A percentile compares a stretch with the other conserved stretches of the same genome.
Conservation (phyloP, 2,329 filamentous ascomycete genomes). For the Colletotrichum lentis region DNA sequence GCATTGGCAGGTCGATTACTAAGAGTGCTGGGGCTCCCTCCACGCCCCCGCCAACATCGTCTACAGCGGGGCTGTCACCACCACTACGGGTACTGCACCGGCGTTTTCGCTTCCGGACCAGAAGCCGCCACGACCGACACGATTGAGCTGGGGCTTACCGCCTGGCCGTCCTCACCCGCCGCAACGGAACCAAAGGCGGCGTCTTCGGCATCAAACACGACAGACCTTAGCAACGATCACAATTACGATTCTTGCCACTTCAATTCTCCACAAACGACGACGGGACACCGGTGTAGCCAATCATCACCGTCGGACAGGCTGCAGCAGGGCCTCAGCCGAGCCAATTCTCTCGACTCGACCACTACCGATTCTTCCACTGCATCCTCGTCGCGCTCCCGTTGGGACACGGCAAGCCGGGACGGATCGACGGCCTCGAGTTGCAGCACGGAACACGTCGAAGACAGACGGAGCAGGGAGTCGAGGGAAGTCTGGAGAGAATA, state of each 20-base stretch:
- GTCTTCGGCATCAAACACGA: conserved; percentile 1
- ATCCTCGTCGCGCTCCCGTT: conserved; percentile 15
- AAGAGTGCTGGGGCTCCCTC: conserved; percentile 42
- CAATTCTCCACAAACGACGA: neutral
- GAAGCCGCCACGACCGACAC: conserved; percentile 21
- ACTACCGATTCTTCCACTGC: conserved; percentile 19
- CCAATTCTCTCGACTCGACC: conserved; percentile 31
- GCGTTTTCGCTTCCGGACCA: conserved; percentile 17
- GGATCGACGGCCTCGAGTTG: neutral
- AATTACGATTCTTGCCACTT: neutral
- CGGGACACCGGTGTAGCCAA: neutral
- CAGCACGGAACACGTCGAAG: conserved; percentile 38
- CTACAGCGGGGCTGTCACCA: conserved; percentile 25
- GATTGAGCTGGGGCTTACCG: conserved; percentile 25
- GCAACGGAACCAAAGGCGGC: conserved; percentile 12
- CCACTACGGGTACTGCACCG: neutral
- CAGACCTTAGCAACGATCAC: neutral
- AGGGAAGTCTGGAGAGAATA: conserved; percentile 43
- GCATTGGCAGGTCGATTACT: conserved; percentile 46
- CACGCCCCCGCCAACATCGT: conserved; percentile 13
- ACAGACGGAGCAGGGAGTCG: conserved; percentile 40
- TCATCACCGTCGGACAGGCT: conserved; percentile 10
- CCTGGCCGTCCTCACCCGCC: conserved; percentile 25
- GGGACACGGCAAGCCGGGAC: conserved; percentile 5
- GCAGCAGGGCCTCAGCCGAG: conserved; percentile 22